Percentiles rank a stretch among this genome's conserved stretches.
Conservation (phyloP, 495 filamentous ascomycete genomes). For the Podospora pseudocomata region DNA sequence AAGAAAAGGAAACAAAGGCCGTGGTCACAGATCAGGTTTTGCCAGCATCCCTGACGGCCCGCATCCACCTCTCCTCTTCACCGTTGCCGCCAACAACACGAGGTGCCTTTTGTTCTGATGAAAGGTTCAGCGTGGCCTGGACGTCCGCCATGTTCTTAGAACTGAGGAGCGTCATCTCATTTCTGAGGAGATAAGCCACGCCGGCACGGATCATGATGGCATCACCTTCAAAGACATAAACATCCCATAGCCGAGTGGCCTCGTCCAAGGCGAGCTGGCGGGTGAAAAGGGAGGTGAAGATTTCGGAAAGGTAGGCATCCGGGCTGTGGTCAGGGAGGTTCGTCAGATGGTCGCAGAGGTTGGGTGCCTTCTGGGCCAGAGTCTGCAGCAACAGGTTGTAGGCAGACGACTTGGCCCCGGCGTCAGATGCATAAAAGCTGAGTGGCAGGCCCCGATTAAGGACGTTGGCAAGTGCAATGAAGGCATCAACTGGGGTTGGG, state of each 20-base stretch:
- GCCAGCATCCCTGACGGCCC: slow-evolving; percentile 33
- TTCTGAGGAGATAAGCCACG: slow-evolving; percentile 61
- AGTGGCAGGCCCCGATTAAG: slow-evolving; percentile 86
- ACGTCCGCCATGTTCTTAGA: slow-evolving; percentile 34
- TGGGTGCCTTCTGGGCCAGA: slow-evolving; percentile 67
- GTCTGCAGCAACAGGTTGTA: slow-evolving; percentile 70
- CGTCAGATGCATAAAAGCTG: slow-evolving; percentile 79
- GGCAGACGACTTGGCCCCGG: slow-evolving; percentile 63
- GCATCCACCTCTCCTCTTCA: slow-evolving; percentile 39
- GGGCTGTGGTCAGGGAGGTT: slow-evolving; percentile 32
- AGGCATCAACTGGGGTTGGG: slow-evolving; percentile 64
- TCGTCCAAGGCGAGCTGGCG: slow-evolving; percentile 62
- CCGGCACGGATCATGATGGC: slow-evolving; percentile 71
- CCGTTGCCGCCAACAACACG: slow-evolving; percentile 28
- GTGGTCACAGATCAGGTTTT: slow-evolving; percentile 21
- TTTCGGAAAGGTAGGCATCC: slow-evolving; percentile 44
- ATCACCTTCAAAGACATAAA: slow-evolving; percentile 93
- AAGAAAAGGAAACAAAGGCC: not conserved
- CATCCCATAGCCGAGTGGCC: slow-evolving; percentile 81
- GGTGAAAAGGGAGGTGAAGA: slow-evolving; percentile 55
- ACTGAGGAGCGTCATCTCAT: slow-evolving; percentile 42
- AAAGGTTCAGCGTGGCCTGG: slow-evolving; percentile 26
- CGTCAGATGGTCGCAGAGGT: slow-evolving; percentile 65
- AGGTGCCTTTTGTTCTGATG: slow-evolving; percentile 10
- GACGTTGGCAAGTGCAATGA: slow-evolving; percentile 79